phyloP scores from a whole-genome alignment of 116 monocot species.

The Dioscorea cayenensis region DNA sequence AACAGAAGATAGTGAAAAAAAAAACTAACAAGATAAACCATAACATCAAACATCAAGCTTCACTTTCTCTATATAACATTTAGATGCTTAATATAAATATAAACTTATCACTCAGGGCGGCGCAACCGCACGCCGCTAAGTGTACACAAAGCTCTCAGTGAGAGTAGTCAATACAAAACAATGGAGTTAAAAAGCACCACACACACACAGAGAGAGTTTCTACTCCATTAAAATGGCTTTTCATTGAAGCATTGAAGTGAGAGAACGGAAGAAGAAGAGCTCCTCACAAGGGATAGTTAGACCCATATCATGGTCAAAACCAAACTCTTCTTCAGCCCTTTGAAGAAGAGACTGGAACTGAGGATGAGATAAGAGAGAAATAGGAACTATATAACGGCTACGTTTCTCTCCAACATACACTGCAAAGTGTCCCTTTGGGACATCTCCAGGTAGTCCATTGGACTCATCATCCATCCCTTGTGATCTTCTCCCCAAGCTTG shows the following conservation, averaged over 20 bases:
- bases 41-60: neutral
- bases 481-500: constrained; percentile 20
- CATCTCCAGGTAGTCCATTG: constrained; percentile 12
- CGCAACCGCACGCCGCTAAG: constrained; percentile 10
- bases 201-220: no score
- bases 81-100: no score
- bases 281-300: constrained; percentile 48
- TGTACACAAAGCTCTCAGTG: neutral
- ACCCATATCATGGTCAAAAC: constrained; percentile 45
- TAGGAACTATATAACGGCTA: constrained; percentile 39
- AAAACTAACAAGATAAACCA: neutral
- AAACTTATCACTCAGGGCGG: constrained; percentile 9
- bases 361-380: constrained; percentile 29
- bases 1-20: neutral
- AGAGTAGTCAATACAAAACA: neutral
- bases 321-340: constrained; percentile 46
- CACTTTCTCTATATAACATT: neutral
- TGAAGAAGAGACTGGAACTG: constrained; percentile 33
- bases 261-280: constrained; percentile 32
- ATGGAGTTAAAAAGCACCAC: no score
- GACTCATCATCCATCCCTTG: neutral
- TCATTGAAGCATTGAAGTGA: constrained; percentile 35
- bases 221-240: neutral
- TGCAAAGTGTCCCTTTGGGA: constrained; percentile 42
- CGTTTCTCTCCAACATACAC: constrained; percentile 49